A percentile compares a stretch with the other conserved stretches of the same genome.
Conservation (phyloP, 768 basidiomycete genomes). For the Phlegmacium glaucopus region DNA sequence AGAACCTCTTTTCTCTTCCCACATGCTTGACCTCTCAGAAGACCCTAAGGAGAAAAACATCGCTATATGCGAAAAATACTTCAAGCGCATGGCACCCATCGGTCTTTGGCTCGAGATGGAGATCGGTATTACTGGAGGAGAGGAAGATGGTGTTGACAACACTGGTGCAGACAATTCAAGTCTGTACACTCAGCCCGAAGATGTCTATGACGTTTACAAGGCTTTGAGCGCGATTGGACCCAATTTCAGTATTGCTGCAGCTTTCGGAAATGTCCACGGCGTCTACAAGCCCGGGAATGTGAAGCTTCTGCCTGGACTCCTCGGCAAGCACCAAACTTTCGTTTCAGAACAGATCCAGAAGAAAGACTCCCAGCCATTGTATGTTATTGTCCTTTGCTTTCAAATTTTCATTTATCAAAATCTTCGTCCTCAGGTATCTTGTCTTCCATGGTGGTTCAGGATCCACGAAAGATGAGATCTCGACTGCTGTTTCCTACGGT, state of each 20-base stretch:
- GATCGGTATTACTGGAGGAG: slow-evolving; percentile 99
- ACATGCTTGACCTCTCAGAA: slow-evolving; percentile 99
- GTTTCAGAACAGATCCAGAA: slow-evolving; percentile 65
- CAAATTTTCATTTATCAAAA: no score
- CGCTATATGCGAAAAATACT: slow-evolving; percentile 88
- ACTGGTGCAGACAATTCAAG: slow-evolving; percentile 88
- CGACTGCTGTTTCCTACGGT: slow-evolving; percentile 84
- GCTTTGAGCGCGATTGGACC: slow-evolving; percentile 83
- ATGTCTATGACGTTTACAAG: slow-evolving; percentile 87
- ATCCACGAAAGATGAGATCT: slow-evolving; percentile 94
- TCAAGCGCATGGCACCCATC: slow-evolving; percentile 89
- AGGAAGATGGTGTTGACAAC: slow-evolving; percentile 99
- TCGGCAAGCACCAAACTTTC: slow-evolving; percentile 86
- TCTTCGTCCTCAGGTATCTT: slow-evolving; percentile 61
- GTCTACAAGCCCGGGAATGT: slow-evolving; percentile 99
- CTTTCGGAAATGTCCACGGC: slow-evolving; percentile 98
- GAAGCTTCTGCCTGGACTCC: slow-evolving; percentile 84
- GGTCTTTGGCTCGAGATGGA: slow-evolving; percentile 99
- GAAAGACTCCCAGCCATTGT: slow-evolving; percentile 76
- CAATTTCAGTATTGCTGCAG: slow-evolving; percentile 97
- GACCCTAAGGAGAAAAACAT: slow-evolving; percentile 93
- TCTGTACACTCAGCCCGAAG: slow-evolving; percentile 97
- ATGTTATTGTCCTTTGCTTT: slow-evolving; percentile 24
- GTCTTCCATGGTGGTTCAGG: slow-evolving; percentile 99
- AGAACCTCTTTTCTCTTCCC: slow-evolving; percentile 89